phyloP scores from a whole-genome alignment of 1,139 yeast genomes.

The Yamadazyma jaroonii region DNA sequence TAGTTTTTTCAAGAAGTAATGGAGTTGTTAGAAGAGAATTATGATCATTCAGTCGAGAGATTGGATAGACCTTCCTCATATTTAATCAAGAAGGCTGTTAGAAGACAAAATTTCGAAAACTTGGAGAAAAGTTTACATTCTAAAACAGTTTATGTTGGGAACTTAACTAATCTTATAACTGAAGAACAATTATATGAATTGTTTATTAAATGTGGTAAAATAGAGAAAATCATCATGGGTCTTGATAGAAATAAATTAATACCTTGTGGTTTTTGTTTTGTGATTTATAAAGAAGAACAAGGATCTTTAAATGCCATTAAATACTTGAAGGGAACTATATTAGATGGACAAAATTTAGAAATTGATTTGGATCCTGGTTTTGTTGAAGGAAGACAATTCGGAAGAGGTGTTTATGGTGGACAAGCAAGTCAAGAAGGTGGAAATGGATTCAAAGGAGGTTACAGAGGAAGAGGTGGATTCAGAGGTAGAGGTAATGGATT shows the following conservation, averaged over 20 bases:
- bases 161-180: conserved; percentile 77
- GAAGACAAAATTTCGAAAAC: conserved; percentile 52
- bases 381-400: conserved; percentile 90
- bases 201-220: conserved; percentile 75
- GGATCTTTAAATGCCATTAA: conserved; percentile 82
- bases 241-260: conserved; percentile 82
- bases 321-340: conserved; percentile 72
- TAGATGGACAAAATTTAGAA: conserved; percentile 76
- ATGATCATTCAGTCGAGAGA: conserved; percentile 54
- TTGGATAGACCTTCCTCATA: conserved; percentile 79
- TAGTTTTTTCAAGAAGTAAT: conserved; percentile 17
- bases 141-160: conserved; percentile 84
- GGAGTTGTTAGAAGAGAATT: conserved; percentile 58
- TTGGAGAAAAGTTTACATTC: conserved; percentile 62
- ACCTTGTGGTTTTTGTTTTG: conserved; percentile 96
- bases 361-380: conserved; percentile 95
- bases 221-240: conserved; percentile 86
- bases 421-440: conserved; percentile 51
- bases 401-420: conserved; percentile 89
- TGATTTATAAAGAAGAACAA: conserved; percentile 62
- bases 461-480: conserved; percentile 16
- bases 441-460: conserved; percentile 18
- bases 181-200: conserved; percentile 91
- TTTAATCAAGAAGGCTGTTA: conserved; percentile 68
- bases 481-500: conserved; percentile 12